Percentiles rank a stretch among this genome's conserved stretches.
phyloP scores from a whole-genome alignment of 257 asterid species.

The Misopates orontium region DNA sequence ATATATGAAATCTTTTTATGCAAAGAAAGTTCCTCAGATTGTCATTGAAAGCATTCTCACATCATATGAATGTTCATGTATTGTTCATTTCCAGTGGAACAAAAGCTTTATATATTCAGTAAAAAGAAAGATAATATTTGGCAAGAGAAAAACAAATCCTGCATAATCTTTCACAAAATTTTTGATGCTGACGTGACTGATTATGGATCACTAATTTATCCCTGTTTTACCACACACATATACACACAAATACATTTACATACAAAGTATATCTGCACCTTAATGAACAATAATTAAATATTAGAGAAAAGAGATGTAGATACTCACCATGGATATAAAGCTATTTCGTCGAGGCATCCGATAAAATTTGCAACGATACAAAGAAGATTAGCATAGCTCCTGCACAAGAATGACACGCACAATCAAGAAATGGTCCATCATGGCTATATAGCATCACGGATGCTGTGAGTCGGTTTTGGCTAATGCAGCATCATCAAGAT shows the following conservation, averaged over 20 bases:
- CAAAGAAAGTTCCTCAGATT: too few species aligned
- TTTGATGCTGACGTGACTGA: not conserved
- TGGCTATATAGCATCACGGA: too few species aligned
- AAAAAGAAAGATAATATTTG: not conserved
- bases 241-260: not conserved
- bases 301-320: too few species aligned
- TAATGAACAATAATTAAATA: not conserved
- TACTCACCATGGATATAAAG: constrained; percentile 13
- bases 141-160: not conserved
- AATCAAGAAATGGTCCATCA: too few species aligned
- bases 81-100: too few species aligned
- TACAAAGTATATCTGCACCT: not conserved
- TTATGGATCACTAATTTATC: not conserved
- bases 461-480: constrained; percentile 28
- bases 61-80: too few species aligned
- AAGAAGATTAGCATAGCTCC: too few species aligned
- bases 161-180: constrained; percentile 11
- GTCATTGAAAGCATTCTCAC: not conserved
- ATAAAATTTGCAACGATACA: too few species aligned
- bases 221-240: not conserved
- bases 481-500: constrained; percentile 71
- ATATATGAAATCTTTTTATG: too few species aligned
- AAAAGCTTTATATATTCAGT: too few species aligned
- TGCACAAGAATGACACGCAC: too few species aligned
- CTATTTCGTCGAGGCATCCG: too few species aligned